A percentile compares a stretch with the other conserved stretches of the same genome.
Evolutionary conservation across 306 rosid species (phyloP).

Genomic region (Urtica urens): DNA sequence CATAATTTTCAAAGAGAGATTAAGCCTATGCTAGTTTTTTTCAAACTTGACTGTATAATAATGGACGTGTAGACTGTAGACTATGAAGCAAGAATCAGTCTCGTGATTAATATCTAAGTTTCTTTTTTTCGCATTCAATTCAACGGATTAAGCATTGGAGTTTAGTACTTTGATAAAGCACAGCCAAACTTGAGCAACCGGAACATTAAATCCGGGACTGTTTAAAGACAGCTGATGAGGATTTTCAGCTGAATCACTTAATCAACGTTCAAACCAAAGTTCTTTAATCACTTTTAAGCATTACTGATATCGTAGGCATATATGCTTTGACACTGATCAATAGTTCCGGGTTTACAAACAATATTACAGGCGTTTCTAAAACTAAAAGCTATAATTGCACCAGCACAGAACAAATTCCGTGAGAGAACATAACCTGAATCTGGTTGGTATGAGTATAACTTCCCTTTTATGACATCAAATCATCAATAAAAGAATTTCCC

Average conservation of each 20-base stretch:
- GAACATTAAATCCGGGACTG: too few relatives aligned
- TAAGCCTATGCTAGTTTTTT: not conserved
- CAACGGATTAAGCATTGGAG: too few relatives aligned
- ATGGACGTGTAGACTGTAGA: conserved; percentile 1
- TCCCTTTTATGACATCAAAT: conserved; percentile 32
- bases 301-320: too few relatives aligned
- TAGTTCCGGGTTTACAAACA: conserved; percentile 24
- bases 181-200: too few relatives aligned
- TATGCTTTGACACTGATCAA: conserved; percentile 19
- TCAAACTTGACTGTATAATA: not conserved
- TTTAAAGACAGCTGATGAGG: too few relatives aligned
- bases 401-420: conserved; percentile 13
- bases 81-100: conserved; percentile 1
- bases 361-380: conserved; percentile 18
- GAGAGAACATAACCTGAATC: conserved; percentile 27
- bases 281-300: too few relatives aligned
- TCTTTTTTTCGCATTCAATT: too few relatives aligned
- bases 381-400: conserved; percentile 21
- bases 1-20: not conserved
- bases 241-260: too few relatives aligned
- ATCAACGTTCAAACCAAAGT: too few relatives aligned
- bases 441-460: conserved; percentile 42
- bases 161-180: too few relatives aligned
- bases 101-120: not conserved
- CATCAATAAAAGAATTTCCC: conserved; percentile 79